These are phyloP conservation scores for Halteria grandinella DNA, from an alignment of 73 alveolate species.

Conservation along the genomic window DNA sequence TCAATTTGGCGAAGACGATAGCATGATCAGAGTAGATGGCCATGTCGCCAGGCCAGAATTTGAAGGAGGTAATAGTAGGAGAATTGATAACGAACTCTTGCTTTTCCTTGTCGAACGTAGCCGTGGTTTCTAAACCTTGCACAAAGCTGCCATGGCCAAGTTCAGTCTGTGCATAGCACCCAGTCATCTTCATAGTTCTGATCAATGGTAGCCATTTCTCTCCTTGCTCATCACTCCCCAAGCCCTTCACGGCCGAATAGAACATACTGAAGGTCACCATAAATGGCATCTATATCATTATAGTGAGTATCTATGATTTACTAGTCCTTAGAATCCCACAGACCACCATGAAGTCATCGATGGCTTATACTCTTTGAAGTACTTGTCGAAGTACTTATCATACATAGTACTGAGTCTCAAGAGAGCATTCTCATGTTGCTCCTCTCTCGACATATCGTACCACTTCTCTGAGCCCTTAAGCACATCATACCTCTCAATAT, in stretches of 20 bases:
- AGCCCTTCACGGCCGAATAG: slow-evolving; percentile 39
- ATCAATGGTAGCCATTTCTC: slow-evolving; percentile 60
- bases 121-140: slow-evolving; percentile 81
- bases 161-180: slow-evolving; percentile 87
- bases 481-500: slow-evolving; percentile 30
- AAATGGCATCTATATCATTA: slow-evolving; percentile 21
- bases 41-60: slow-evolving; percentile 85
- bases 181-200: slow-evolving; percentile 64
- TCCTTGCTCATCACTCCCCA: slow-evolving; percentile 72
- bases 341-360: background rate
- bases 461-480: slow-evolving; percentile 34
- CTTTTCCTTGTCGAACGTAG: slow-evolving; percentile 77
- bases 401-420: slow-evolving; percentile 23
- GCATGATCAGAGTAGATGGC: slow-evolving; percentile 79
- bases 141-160: slow-evolving; percentile 92
- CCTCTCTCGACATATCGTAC: slow-evolving; percentile 63
- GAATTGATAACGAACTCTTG: slow-evolving; percentile 77
- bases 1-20: slow-evolving; percentile 74
- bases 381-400: slow-evolving; percentile 18
- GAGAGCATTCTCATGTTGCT: slow-evolving; percentile 38
- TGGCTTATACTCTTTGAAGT: background rate
- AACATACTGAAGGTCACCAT: slow-evolving; percentile 62
- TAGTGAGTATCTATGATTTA: background rate
- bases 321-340: slow-evolving; percentile 6
- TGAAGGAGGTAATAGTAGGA: slow-evolving; percentile 79